Percentiles rank a stretch among this genome's conserved stretches.
These are phyloP conservation scores for Pythium diclinum DNA, from an alignment of 352 stramenopile genomes.

Conservation along the genomic window DNA sequence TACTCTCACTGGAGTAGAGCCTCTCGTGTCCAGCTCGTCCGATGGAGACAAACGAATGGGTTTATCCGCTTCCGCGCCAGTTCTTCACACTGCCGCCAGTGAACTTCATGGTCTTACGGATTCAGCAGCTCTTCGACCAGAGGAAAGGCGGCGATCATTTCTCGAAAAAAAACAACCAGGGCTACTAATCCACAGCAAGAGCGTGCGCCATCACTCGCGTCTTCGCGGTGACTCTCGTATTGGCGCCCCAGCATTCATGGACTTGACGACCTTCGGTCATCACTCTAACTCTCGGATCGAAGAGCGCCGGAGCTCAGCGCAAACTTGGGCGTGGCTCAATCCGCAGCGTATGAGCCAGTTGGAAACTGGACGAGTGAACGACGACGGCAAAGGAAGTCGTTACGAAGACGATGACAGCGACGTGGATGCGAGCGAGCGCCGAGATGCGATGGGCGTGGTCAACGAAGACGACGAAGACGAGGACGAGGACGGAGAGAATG, in stretches of 20 bases:
- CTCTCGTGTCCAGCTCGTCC: neutral
- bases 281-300: constrained; percentile 54
- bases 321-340: constrained; percentile 54
- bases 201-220: neutral
- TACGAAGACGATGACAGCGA: constrained; percentile 14
- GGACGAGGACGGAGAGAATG: constrained; percentile 9
- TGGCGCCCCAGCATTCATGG: constrained; percentile 30
- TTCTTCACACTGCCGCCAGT: neutral
- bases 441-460: constrained; percentile 10
- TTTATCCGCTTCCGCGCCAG: neutral
- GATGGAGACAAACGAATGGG: neutral
- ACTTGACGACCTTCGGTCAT: constrained; percentile 37
- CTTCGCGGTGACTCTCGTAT: constrained; percentile 33
- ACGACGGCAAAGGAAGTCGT: neutral
- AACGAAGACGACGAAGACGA: constrained; percentile 9
- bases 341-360: constrained; percentile 5
- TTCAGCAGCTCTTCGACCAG: neutral
- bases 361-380: neutral
- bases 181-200: constrained; percentile 19
- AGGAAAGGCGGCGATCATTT: neutral
- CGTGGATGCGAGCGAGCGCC: constrained; percentile 13
- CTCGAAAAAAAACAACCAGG: constrained; percentile 11
- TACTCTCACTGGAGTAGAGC: neutral
- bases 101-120: neutral
- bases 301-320: constrained; percentile 40